Conservation (phyloP, 2,329 filamentous ascomycete species). For the Trichoderma sp. region DNA sequence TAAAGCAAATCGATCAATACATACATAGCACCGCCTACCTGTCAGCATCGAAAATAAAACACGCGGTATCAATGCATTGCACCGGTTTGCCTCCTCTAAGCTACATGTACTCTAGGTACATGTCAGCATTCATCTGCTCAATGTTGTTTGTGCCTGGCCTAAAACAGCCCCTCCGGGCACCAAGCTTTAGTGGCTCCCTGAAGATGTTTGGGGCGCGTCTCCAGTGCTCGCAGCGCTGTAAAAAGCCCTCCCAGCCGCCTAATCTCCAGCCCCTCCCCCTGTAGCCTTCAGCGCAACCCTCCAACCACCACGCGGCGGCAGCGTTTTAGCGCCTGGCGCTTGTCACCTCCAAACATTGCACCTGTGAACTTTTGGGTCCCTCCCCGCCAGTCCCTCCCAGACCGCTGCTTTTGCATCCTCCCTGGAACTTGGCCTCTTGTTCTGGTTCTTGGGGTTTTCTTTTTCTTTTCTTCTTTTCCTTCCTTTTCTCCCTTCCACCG, state of each 20-base stretch:
- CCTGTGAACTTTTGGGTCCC: slow-evolving; percentile 6
- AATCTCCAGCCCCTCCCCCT: not conserved
- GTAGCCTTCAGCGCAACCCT: slow-evolving; percentile 1
- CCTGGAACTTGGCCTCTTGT: slow-evolving; percentile 8
- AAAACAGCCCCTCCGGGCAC: not conserved
- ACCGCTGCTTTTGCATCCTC: slow-evolving; percentile 18
- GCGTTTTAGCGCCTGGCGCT: slow-evolving; percentile 20
- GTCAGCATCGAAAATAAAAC: not conserved
- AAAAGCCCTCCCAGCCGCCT: not conserved
- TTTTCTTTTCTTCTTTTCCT: not conserved
- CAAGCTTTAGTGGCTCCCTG: not conserved
- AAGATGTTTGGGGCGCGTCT: not conserved
- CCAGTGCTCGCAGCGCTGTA: not conserved
- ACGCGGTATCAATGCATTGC: too few species aligned
- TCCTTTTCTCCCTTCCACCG: not conserved
- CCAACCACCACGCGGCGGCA: slow-evolving; percentile 17
- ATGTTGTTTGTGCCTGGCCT: not conserved
- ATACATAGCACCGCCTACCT: too few species aligned
- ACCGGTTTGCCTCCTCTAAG: too few species aligned
- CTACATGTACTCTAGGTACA: too few species aligned
- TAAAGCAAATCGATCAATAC: not conserved
- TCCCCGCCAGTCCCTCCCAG: slow-evolving; percentile 16
- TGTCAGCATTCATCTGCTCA: too few species aligned
- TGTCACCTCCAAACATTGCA: slow-evolving; percentile 14
- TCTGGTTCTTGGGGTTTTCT: not conserved